Conservation (phyloP, 1,284 basidiomycete genomes). For the Entoloma clypeatum region DNA sequence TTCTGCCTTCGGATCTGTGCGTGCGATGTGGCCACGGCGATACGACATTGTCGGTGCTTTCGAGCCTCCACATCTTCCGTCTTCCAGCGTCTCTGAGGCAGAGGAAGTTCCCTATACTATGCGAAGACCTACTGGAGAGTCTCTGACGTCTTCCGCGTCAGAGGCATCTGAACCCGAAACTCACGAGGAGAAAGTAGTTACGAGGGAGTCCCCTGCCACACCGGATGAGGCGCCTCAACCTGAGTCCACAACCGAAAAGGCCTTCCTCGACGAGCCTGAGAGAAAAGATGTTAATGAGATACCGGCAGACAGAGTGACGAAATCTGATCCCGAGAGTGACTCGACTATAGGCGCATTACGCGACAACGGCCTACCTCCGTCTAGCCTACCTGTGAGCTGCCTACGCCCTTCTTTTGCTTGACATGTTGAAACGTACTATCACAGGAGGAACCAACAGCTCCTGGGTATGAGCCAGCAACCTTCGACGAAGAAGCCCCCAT, state of each 20-base stretch:
- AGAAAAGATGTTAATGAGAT: neutral
- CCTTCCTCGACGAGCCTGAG: conserved; percentile 8
- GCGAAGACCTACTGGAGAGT: conserved; percentile 49
- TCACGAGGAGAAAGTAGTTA: conserved; percentile 30
- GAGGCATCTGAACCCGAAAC: conserved; percentile 51
- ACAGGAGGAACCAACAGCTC: conserved; percentile 18
- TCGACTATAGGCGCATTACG: conserved; percentile 82
- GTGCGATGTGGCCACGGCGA: conserved; percentile 64
- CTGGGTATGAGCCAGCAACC: conserved; percentile 2
- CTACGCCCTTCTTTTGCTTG: neutral
- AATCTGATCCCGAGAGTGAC: conserved; percentile 74
- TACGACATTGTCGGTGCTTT: conserved; percentile 49
- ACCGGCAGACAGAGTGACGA: conserved; percentile 14
- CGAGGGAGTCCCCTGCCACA: conserved; percentile 4
- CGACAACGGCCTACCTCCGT: conserved; percentile 22
- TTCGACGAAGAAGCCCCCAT: conserved; percentile 22
- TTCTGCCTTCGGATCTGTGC: conserved; percentile 65
- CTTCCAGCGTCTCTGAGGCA: conserved; percentile 72
- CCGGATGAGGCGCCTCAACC: neutral
- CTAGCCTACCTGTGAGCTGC: conserved; percentile 13
- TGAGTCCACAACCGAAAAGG: conserved; percentile 1
- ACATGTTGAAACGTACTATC: neutral
- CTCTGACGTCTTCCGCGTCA: conserved; percentile 56
- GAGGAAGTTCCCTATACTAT: conserved; percentile 55
- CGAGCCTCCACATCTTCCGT: conserved; percentile 52